Percentiles rank a stretch among this genome's conserved stretches.
These are phyloP conservation scores for Vicia villosa DNA, from an alignment of 306 rosid genomes.

Conservation along the genomic window DNA sequence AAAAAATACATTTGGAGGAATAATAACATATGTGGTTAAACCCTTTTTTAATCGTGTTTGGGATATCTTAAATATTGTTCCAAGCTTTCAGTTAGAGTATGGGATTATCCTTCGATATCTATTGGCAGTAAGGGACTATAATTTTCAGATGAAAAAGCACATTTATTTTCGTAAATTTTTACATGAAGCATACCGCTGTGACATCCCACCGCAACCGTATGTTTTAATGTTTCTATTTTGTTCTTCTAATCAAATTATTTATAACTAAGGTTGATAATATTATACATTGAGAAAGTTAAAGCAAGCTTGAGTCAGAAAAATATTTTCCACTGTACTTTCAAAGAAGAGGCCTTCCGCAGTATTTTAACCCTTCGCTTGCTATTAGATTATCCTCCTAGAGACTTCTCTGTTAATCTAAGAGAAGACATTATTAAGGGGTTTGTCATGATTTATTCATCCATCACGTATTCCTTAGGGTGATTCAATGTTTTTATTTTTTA, in stretches of 20 bases:
- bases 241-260: slow-evolving; percentile 33
- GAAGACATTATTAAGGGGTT: slow-evolving; percentile 63
- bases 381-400: slow-evolving; percentile 87
- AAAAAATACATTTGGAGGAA: no score
- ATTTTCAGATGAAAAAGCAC: slow-evolving; percentile 78
- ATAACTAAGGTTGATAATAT: slow-evolving; percentile 58
- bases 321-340: slow-evolving; percentile 54
- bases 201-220: slow-evolving; percentile 29
- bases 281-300: slow-evolving; percentile 69
- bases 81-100: slow-evolving; percentile 83
- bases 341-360: slow-evolving; percentile 86
- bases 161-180: slow-evolving; percentile 66
- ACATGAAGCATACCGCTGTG: slow-evolving; percentile 15
- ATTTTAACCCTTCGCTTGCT: slow-evolving; percentile 78
- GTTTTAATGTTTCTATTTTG: slow-evolving; percentile 26
- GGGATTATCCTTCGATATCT: slow-evolving; percentile 74
- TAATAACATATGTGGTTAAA: no score
- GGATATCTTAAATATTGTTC: slow-evolving; percentile 72
- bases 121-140: slow-evolving; percentile 69
- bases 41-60: slow-evolving; percentile 70
- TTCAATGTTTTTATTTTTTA: not conserved
- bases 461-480: slow-evolving; percentile 57
- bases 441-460: slow-evolving; percentile 57
- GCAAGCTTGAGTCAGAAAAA: slow-evolving; percentile 56
- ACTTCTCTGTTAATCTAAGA: slow-evolving; percentile 66